Conservation (phyloP, 805 yeast species). For the Blastobotrys peoriensis region DNA sequence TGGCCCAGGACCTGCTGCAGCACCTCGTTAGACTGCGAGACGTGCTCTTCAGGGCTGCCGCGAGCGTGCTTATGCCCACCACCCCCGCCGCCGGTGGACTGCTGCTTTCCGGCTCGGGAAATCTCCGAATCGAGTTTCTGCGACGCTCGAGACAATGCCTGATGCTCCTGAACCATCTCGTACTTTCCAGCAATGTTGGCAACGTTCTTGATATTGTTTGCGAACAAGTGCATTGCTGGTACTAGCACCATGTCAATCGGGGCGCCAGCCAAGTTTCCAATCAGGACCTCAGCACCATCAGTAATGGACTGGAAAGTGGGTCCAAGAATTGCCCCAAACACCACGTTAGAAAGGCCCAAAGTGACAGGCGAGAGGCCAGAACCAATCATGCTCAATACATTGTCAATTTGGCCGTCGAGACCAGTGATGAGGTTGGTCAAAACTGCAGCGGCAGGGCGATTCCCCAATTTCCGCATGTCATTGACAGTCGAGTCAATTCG, state of each 20-base stretch:
- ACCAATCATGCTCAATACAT: constrained; percentile 21
- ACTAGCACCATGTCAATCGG: constrained; percentile 10
- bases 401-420: constrained; percentile 31
- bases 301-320: constrained; percentile 30
- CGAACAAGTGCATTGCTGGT: constrained; percentile 11
- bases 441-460: constrained; percentile 14
- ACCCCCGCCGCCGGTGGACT: neutral
- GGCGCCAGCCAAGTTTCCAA: constrained; percentile 21
- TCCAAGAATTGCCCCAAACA: constrained; percentile 22
- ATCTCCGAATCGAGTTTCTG: neutral
- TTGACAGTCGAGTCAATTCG: constrained; percentile 8
- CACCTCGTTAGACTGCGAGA: neutral
- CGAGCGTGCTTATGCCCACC: neutral
- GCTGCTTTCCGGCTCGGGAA: neutral
- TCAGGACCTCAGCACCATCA: constrained; percentile 29
- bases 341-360: constrained; percentile 22
- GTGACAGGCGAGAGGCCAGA: constrained; percentile 21
- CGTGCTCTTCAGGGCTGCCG: neutral
- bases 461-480: neutral
- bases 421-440: constrained; percentile 25
- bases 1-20: neutral
- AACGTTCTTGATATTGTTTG: constrained; percentile 16
- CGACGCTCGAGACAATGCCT: neutral
- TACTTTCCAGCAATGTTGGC: constrained; percentile 20
- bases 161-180: constrained; percentile 10